phyloP scores from a whole-genome alignment of 805 yeast species.

The Nakazawaea ishiwadae region DNA sequence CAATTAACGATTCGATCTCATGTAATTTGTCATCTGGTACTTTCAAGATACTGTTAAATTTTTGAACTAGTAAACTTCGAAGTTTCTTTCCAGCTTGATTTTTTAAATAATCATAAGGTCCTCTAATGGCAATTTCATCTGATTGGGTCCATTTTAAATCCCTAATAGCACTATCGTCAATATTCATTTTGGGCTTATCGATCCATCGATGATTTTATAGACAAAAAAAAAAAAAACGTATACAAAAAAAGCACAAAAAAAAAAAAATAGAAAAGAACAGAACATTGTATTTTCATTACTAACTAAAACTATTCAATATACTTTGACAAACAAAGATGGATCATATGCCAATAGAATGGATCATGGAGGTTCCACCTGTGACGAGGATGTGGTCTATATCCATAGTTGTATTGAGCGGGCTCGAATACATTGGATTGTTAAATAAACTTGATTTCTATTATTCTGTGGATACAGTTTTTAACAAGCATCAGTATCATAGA shows the following conservation, averaged over 20 bases:
- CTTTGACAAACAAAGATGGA: constrained; percentile 29
- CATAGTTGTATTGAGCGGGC: constrained; percentile 26
- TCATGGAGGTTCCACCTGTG: constrained; percentile 41
- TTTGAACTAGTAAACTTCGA: constrained; percentile 41
- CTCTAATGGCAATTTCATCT: constrained; percentile 25
- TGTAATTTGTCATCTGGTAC: constrained; percentile 34
- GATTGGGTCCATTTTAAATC: constrained; percentile 24
- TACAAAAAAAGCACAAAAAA: neutral
- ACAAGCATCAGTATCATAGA: constrained; percentile 32
- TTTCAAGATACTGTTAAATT: constrained; percentile 48
- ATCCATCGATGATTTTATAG: constrained; percentile 5
- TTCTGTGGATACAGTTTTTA: constrained; percentile 32
- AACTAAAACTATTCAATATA: neutral
- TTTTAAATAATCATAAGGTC: constrained; percentile 48
- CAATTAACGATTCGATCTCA: constrained; percentile 44
- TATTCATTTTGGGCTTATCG: constrained; percentile 12
- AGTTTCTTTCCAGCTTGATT: constrained; percentile 54
- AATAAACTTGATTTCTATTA: constrained; percentile 28
- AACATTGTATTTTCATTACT: neutral
- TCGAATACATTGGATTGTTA: constrained; percentile 29
- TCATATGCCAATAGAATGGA: constrained; percentile 33
- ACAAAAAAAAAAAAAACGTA: neutral
- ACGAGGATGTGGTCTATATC: constrained; percentile 34
- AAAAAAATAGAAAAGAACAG: neutral
- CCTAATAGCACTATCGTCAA: constrained; percentile 9